Evolutionary conservation across 176 grass and related monocot species (phyloP).

Genomic region (Phragmites australis): DNA sequence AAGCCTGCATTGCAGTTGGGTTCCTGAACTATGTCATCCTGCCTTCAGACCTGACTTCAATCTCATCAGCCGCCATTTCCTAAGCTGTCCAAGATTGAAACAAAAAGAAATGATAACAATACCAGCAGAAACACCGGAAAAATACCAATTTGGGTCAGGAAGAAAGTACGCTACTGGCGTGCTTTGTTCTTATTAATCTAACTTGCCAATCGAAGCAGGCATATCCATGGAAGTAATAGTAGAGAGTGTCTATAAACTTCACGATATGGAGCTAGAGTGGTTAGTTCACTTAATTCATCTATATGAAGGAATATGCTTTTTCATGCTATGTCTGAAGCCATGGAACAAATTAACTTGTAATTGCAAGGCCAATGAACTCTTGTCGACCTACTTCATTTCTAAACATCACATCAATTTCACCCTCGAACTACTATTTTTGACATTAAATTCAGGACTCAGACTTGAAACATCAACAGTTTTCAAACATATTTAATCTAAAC

Average conservation of each 20-base stretch:
- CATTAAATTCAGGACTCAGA: too few relatives aligned
- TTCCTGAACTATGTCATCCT: slow-evolving; percentile 41
- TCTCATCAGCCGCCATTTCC: slow-evolving; percentile 23
- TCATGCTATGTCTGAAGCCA: neutral
- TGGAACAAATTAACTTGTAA: neutral
- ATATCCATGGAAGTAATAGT: neutral
- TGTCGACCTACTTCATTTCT: neutral
- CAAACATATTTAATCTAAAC: slow-evolving; percentile 3
- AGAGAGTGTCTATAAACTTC: neutral
- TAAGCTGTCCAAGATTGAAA: slow-evolving; percentile 31
- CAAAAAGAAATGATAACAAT: slow-evolving; percentile 1
- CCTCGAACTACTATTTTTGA: neutral
- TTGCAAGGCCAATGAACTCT: neutral
- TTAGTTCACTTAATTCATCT: slow-evolving; percentile 21
- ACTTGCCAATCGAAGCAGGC: neutral
- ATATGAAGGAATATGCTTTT: slow-evolving; percentile 2
- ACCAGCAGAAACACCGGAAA: neutral
- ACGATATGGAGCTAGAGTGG: neutral
- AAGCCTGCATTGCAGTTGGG: slow-evolving; percentile 38
- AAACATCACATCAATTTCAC: neutral
- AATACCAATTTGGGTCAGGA: neutral
- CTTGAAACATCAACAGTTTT: slow-evolving; percentile 19
- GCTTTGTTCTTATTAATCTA: neutral
- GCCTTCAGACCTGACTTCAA: slow-evolving; percentile 8
- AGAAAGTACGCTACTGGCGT: neutral